A percentile compares a stretch with the other conserved stretches of the same genome.
These are phyloP conservation scores for Tulasnella sp. DNA, from an alignment of 768 basidiomycete species.

Conservation along the genomic window DNA sequence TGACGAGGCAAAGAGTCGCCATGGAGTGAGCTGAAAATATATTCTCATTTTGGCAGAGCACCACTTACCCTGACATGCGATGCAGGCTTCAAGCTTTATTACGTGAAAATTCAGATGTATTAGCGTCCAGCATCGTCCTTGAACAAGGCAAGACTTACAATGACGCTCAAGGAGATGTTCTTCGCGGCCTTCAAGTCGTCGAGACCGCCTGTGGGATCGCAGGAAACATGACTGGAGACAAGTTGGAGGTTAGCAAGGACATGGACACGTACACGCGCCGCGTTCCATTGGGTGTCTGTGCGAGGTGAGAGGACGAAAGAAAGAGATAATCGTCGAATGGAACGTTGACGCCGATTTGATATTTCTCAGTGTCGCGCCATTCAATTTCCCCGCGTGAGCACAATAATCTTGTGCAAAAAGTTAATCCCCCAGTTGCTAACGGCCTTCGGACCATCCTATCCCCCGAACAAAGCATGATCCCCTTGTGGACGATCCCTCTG, in stretches of 20 bases:
- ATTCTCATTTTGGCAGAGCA: not conserved
- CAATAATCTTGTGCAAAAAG: not conserved
- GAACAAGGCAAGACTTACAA: constrained; percentile 92
- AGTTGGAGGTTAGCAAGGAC: constrained; percentile 65
- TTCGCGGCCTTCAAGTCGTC: constrained; percentile 87
- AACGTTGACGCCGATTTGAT: not conserved
- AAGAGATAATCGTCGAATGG: no score
- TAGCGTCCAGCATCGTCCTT: constrained; percentile 84
- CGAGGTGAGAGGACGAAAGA: constrained; percentile 28
- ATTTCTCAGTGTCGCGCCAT: constrained; percentile 57
- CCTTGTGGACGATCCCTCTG: constrained; percentile 87
- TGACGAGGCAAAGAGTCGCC: constrained; percentile 82
- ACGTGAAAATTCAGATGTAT: constrained; percentile 76
- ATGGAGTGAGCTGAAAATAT: constrained; percentile 62
- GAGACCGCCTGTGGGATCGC: constrained; percentile 78
- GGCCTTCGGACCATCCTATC: not conserved
- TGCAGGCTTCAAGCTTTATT: constrained; percentile 80
- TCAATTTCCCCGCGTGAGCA: constrained; percentile 82
- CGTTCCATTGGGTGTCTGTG: constrained; percentile 42
- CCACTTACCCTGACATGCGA: not conserved
- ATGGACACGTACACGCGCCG: constrained; percentile 48
- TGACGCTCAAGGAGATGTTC: constrained; percentile 94
- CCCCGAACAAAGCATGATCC: constrained; percentile 61
- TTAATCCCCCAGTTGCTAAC: not conserved
- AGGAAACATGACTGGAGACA: constrained; percentile 80